Evolutionary conservation across 2,329 filamentous ascomycete genomes (phyloP).

Genomic region (Pseudocercospora vitis): DNA sequence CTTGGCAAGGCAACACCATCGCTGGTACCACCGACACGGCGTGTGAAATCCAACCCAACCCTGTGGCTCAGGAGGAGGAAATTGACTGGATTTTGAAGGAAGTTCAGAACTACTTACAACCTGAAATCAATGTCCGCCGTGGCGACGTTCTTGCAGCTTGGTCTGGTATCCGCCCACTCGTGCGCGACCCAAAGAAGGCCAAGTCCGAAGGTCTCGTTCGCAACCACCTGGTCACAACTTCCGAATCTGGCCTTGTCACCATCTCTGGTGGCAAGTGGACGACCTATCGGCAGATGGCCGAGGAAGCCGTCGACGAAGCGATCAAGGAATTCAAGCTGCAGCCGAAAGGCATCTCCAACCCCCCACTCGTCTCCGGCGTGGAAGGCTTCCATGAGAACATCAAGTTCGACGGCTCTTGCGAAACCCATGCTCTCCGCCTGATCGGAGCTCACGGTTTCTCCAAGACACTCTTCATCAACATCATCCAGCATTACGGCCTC

Average conservation of each 20-base stretch:
- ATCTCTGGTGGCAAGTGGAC: conserved; percentile 92
- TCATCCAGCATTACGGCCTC: conserved; percentile 89
- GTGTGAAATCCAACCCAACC: conserved; percentile 69
- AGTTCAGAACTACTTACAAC: conserved; percentile 76
- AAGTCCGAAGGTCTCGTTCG: conserved; percentile 86
- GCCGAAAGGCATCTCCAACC: conserved; percentile 57
- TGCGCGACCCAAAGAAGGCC: conserved; percentile 80
- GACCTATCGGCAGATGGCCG: conserved; percentile 89
- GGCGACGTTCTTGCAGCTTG: conserved; percentile 87
- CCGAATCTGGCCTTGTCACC: conserved; percentile 76
- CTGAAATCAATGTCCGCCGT: conserved; percentile 80
- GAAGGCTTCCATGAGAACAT: conserved; percentile 70
- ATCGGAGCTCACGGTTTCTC: conserved; percentile 84
- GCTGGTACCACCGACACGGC: conserved; percentile 84
- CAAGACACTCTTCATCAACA: conserved; percentile 89
- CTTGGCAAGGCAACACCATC: conserved; percentile 91
- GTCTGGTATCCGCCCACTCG: conserved; percentile 83
- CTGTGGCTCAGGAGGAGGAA: conserved; percentile 76
- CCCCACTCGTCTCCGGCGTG: conserved; percentile 65
- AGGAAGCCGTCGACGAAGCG: conserved; percentile 82
- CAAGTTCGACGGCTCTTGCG: conserved; percentile 70
- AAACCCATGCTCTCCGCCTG: conserved; percentile 78
- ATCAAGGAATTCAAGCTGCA: conserved; percentile 66
- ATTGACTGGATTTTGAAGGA: conserved; percentile 87
- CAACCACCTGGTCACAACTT: conserved; percentile 79